Conservation (phyloP, 768 basidiomycete species). For the Tricholoma furcatifolium region DNA sequence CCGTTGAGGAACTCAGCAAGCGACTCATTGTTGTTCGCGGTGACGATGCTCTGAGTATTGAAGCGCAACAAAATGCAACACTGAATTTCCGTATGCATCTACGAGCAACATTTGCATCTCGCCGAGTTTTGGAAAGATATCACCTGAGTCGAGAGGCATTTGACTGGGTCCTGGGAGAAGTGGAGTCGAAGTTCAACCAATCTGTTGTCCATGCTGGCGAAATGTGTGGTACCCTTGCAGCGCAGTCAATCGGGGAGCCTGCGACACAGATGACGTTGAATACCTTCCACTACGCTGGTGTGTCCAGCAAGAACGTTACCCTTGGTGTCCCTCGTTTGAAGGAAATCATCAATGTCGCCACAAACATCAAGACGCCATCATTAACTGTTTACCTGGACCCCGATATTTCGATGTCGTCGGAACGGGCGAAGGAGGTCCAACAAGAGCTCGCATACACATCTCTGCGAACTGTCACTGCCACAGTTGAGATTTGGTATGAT, state of each 20-base stretch:
- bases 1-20: conserved; percentile 70
- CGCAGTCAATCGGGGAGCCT: conserved; percentile 98
- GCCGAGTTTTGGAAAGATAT: conserved; percentile 83
- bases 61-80: conserved; percentile 87
- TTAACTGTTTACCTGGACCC: conserved; percentile 87
- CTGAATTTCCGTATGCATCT: conserved; percentile 93
- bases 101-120: conserved; percentile 82
- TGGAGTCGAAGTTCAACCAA: conserved; percentile 94
- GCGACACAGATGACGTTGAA: conserved; percentile 99
- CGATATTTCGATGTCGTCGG: conserved; percentile 58
- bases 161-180: conserved; percentile 96
- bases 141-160: conserved; percentile 93
- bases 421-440: conserved; percentile 81
- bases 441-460: conserved; percentile 95
- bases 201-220: conserved; percentile 92
- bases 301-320: conserved; percentile 99
- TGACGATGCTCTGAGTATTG: conserved; percentile 66
- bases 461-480: conserved; percentile 88
- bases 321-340: conserved; percentile 99
- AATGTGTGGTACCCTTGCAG: conserved; percentile 98
- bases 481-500: conserved; percentile 98
- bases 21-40: conserved; percentile 89
- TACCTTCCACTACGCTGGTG: conserved; percentile 99
- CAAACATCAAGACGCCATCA: conserved; percentile 97
- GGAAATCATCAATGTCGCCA: conserved; percentile 99